Conservation (phyloP, 352 stramenopile genomes). For the Globisporangium alternatum region DNA sequence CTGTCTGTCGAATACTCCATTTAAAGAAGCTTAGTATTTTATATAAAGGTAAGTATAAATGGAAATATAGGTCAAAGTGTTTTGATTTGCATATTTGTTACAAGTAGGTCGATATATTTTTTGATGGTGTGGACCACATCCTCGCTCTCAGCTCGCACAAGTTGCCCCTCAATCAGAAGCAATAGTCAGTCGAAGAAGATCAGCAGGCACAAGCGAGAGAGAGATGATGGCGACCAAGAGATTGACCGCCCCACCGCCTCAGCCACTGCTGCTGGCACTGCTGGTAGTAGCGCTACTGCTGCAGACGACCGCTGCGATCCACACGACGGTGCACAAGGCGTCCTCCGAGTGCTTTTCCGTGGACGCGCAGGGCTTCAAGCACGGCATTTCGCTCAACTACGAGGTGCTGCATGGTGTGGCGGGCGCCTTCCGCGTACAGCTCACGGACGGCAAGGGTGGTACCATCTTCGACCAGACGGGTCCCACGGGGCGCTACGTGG, state of each 20-base stretch:
- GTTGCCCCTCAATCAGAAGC: not conserved
- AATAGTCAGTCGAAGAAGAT: slow-evolving; percentile 8
- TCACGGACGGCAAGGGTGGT: slow-evolving; percentile 57
- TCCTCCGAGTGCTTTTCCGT: slow-evolving; percentile 71
- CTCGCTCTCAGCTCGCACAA: not conserved
- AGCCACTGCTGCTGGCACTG: slow-evolving; percentile 21
- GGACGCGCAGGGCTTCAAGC: slow-evolving; percentile 65
- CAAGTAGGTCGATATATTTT: not conserved
- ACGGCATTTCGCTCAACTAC: slow-evolving; percentile 88
- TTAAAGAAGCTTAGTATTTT: not conserved
- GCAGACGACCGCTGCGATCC: slow-evolving; percentile 26
- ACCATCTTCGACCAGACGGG: slow-evolving; percentile 58
- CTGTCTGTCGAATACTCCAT: not conserved
- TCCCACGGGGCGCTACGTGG: slow-evolving; percentile 50
- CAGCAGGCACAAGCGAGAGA: not conserved
- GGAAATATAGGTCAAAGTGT: not conserved
- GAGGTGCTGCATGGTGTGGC: slow-evolving; percentile 70
- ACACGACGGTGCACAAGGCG: slow-evolving; percentile 43
- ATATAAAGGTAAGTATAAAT: not conserved
- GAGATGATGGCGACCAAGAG: not conserved
- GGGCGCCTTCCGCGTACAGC: slow-evolving; percentile 61
- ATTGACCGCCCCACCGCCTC: not conserved
- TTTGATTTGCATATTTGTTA: not conserved
- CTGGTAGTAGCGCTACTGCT: slow-evolving; percentile 18
- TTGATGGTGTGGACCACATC: not conserved